Conservation (phyloP, 352 stramenopile genomes). For the Aphanomyces cochlioides region DNA sequence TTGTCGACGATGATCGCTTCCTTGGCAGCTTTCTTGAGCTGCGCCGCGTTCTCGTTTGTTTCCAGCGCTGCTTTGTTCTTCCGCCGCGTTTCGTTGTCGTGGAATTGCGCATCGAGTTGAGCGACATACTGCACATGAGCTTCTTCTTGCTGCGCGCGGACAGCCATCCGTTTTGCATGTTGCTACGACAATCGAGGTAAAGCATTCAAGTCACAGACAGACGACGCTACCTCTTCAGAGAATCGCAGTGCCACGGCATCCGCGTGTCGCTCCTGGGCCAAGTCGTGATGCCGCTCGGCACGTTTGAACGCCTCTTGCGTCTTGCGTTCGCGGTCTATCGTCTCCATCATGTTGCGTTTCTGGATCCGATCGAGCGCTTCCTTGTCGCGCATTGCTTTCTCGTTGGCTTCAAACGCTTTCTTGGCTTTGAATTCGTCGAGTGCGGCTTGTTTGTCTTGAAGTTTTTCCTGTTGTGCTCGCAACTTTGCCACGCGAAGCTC, state of each 20-base stretch:
- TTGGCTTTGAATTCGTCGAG: conserved; percentile 73
- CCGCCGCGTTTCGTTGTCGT: conserved; percentile 45
- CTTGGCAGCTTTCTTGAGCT: conserved; percentile 62
- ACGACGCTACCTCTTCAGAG: neutral
- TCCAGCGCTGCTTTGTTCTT: conserved; percentile 65
- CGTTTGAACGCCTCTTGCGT: conserved; percentile 32
- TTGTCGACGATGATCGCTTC: conserved; percentile 77
- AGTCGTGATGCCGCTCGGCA: neutral
- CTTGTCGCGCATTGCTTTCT: conserved; percentile 52
- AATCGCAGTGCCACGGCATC: conserved; percentile 12
- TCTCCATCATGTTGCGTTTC: conserved; percentile 44
- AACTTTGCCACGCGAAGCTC: conserved; percentile 69
- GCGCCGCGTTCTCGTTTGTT: conserved; percentile 63
- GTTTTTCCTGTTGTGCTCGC: conserved; percentile 73
- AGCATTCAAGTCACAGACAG: neutral
- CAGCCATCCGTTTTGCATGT: conserved; percentile 2
- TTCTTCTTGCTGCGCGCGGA: conserved; percentile 8
- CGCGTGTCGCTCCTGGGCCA: neutral
- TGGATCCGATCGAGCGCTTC: conserved; percentile 49
- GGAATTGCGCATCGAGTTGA: conserved; percentile 48
- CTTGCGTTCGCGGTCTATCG: conserved; percentile 50
- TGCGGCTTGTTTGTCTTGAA: conserved; percentile 64
- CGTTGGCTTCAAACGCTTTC: conserved; percentile 60
- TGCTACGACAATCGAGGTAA: neutral
- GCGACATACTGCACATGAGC: conserved; percentile 18